Conservation (phyloP, 2,329 filamentous ascomycete species). For the Endocalyx cinctus region DNA sequence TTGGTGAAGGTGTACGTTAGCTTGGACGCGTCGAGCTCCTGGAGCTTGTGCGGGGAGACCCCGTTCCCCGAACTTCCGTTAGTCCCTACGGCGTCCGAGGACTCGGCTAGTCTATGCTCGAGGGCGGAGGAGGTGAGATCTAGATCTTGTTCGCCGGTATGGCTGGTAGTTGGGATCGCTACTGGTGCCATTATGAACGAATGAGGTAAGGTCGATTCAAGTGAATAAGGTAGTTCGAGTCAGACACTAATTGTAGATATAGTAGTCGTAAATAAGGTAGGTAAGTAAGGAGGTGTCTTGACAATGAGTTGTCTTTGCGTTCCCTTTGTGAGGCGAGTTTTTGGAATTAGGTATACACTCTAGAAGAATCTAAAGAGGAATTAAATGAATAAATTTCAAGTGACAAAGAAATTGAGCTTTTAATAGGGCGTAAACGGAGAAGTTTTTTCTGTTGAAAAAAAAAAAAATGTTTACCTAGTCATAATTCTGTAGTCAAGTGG, state of each 20-base stretch:
- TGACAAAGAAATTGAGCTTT: neutral
- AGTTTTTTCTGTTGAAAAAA: too few species aligned
- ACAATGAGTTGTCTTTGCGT: neutral
- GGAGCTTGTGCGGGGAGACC: slow-evolving; percentile 42
- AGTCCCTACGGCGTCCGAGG: slow-evolving; percentile 22
- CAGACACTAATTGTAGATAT: neutral
- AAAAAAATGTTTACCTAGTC: too few species aligned
- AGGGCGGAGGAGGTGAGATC: slow-evolving; percentile 50
- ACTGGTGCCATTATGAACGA: slow-evolving; percentile 42
- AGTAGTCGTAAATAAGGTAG: neutral
- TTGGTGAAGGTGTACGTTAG: slow-evolving; percentile 45
- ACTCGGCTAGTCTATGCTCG: slow-evolving; percentile 41
- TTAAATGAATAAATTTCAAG: neutral
- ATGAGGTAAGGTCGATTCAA: slow-evolving; percentile 1
- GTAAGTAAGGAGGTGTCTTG: neutral
- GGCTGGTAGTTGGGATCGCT: slow-evolving; percentile 34
- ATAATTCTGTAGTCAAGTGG: slow-evolving; percentile 11
- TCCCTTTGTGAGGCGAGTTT: too few species aligned
- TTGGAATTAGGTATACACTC: neutral
- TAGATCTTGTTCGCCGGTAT: slow-evolving; percentile 38
- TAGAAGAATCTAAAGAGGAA: neutral
- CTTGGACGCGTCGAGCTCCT: slow-evolving; percentile 58
- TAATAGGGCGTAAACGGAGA: neutral
- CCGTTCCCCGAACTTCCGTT: slow-evolving; percentile 24
- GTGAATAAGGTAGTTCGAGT: neutral